phyloP scores from a whole-genome alignment of 805 yeast genomes.

The Maudiozyma serrabonitensis region DNA sequence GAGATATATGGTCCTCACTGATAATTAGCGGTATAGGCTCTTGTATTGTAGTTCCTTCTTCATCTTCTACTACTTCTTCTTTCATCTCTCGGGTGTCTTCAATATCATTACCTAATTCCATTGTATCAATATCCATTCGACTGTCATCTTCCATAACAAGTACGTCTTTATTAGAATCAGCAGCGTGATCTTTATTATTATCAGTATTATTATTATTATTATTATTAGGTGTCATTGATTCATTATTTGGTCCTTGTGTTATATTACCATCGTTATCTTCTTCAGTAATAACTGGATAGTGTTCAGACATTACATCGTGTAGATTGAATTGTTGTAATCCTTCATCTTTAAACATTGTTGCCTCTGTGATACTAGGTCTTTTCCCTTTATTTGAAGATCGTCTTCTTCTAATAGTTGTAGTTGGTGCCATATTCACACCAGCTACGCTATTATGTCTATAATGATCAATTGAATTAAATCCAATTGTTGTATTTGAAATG shows the following conservation, averaged over 20 bases:
- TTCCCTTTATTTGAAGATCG: slow-evolving; percentile 21
- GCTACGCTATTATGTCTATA: not conserved
- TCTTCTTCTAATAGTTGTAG: slow-evolving; percentile 14
- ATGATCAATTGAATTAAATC: not conserved
- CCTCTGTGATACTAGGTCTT: slow-evolving; percentile 25
- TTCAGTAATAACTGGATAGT: slow-evolving; percentile 9
- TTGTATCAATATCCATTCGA: slow-evolving; percentile 3
- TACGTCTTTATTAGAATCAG: slow-evolving; percentile 1
- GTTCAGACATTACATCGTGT: slow-evolving; percentile 25
- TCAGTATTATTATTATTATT: slow-evolving; percentile 3
- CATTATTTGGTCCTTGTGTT: not conserved
- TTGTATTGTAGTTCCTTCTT: not conserved
- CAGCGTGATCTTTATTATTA: slow-evolving; percentile 1
- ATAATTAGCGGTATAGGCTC: slow-evolving; percentile 13
- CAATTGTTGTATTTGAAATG: not conserved
- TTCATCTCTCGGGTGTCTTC: not conserved
- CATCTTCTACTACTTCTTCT: not conserved
- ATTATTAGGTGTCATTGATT: slow-evolving; percentile 8
- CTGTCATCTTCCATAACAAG: slow-evolving; percentile 3
- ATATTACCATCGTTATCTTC: not conserved
- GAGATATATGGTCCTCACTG: slow-evolving; percentile 23
- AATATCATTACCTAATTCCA: slow-evolving; percentile 4
- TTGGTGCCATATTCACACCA: not conserved
- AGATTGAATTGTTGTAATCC: slow-evolving; percentile 27
- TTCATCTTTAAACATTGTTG: slow-evolving; percentile 27